Percentiles rank a stretch among this genome's conserved stretches.
These are phyloP conservation scores for Geoglossum cookeanum DNA, from an alignment of 2,329 filamentous ascomycete species.

Conservation along the genomic window DNA sequence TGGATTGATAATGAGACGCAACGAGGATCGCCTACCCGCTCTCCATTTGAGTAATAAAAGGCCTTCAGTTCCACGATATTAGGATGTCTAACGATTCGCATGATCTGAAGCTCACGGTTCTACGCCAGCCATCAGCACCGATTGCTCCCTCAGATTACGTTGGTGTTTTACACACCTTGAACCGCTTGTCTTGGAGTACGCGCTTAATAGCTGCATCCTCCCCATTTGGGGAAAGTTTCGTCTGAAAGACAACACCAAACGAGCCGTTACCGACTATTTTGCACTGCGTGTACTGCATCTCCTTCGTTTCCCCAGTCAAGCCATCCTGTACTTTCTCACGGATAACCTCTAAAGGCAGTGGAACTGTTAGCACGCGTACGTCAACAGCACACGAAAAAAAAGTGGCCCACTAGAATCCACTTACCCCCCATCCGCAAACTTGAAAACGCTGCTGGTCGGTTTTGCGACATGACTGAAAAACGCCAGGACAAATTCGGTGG, in stretches of 20 bases:
- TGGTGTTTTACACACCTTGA: conserved; percentile 54
- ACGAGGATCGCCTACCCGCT: conserved; percentile 51
- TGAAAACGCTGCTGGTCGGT: conserved; percentile 74
- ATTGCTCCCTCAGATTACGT: not conserved
- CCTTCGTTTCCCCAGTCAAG: conserved; percentile 85
- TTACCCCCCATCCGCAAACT: conserved; percentile 94
- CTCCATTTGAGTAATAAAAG: conserved; percentile 98
- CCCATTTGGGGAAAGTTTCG: conserved; percentile 90
- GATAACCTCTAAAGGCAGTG: conserved; percentile 55
- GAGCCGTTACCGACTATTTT: conserved; percentile 99
- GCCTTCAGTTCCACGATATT: conserved; percentile 98
- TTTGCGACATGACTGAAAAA: conserved; percentile 56
- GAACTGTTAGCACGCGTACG: conserved; percentile 17
- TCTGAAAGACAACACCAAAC: conserved; percentile 97
- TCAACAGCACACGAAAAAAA: conserved; percentile 2
- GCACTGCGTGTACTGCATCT: conserved; percentile 96
- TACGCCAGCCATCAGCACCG: conserved; percentile 21
- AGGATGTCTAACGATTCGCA: conserved; percentile 96
- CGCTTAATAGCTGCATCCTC: conserved; percentile 99
- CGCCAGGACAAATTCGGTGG: conserved; percentile 11
- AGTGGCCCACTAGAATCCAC: conserved; percentile 16
- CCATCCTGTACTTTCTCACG: conserved; percentile 98
- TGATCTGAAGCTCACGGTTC: conserved; percentile 98
- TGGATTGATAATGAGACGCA: conserved; percentile 14
- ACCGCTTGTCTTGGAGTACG: conserved; percentile 95